These are phyloP conservation scores for Scalesia atractyloides DNA, from an alignment of 129 eudicot species.

Conservation along the genomic window DNA sequence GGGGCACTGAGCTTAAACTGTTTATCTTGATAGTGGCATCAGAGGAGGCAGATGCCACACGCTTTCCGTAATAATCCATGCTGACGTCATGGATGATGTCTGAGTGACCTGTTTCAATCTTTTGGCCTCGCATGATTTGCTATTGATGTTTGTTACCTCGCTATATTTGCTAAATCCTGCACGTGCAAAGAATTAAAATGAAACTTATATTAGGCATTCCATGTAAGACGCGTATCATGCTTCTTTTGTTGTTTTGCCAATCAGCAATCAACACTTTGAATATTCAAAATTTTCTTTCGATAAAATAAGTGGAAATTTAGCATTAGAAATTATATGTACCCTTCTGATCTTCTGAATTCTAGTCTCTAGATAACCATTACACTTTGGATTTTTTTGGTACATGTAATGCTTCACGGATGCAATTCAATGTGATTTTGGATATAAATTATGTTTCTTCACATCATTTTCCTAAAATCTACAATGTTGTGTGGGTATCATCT, in stretches of 20 bases:
- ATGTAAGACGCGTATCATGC: constrained; percentile 8
- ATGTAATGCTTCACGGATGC: constrained; percentile 3
- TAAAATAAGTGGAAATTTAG: neutral
- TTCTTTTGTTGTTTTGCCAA: constrained; percentile 4
- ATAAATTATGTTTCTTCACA: neutral
- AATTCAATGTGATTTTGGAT: neutral
- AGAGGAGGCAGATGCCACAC: constrained; percentile 45
- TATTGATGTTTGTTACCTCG: neutral
- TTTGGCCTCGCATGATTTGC: constrained; percentile 39
- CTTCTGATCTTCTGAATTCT: neutral
- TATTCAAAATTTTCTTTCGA: neutral
- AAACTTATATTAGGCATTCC: constrained; percentile 6
- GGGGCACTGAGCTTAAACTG: constrained; percentile 32
- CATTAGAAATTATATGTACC: neutral
- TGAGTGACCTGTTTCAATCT: constrained; percentile 43
- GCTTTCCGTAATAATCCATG: constrained; percentile 46
- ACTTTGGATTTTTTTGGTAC: neutral
- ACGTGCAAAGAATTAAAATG: constrained; percentile 1
- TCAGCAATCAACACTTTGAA: constrained; percentile 1
- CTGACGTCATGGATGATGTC: constrained; percentile 41
- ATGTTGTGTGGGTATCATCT: constrained; percentile 10
- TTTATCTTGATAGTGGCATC: constrained; percentile 36
- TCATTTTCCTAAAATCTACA: neutral
- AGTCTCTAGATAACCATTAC: constrained; percentile 12
- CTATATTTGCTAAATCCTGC: constrained; percentile 18